A percentile compares a stretch with the other conserved stretches of the same genome.
phyloP scores from a whole-genome alignment of 805 yeast species.

The Metschnikowia hibisci region DNA sequence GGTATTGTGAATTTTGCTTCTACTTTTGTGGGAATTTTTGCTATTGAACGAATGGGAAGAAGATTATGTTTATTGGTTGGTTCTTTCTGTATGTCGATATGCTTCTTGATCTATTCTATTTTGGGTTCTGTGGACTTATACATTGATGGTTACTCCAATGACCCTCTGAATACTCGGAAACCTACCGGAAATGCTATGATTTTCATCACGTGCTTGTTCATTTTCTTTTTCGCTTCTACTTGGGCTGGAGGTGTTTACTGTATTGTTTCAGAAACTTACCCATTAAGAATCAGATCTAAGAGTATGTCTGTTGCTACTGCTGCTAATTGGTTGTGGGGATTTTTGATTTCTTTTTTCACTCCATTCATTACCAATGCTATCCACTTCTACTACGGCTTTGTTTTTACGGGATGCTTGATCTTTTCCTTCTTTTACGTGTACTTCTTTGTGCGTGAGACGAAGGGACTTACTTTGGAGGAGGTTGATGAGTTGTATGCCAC shows the following conservation, averaged over 20 bases:
- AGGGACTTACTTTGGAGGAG: constrained; percentile 78
- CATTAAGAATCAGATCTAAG: constrained; percentile 59
- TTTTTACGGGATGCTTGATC: constrained; percentile 60
- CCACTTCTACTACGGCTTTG: constrained; percentile 65
- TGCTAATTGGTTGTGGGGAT: constrained; percentile 63
- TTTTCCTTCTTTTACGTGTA: constrained; percentile 64
- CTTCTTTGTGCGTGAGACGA: constrained; percentile 74
- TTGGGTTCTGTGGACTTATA: constrained; percentile 52
- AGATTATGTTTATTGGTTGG: constrained; percentile 48
- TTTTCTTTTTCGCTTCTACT: constrained; percentile 67
- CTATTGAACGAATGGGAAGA: constrained; percentile 54
- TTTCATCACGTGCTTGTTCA: constrained; percentile 59
- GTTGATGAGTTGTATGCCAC: constrained; percentile 65
- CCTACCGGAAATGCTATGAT: constrained; percentile 63
- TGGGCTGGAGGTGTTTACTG: constrained; percentile 73
- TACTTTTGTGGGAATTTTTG: constrained; percentile 49
- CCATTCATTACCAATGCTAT: constrained; percentile 61
- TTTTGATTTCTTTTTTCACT: constrained; percentile 60
- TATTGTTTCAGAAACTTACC: constrained; percentile 64
- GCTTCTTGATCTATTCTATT: constrained; percentile 58
- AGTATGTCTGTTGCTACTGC: constrained; percentile 64
- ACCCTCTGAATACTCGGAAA: constrained; percentile 27
- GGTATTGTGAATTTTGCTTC: constrained; percentile 54
- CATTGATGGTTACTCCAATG: constrained; percentile 30
- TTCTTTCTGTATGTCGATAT: constrained; percentile 48